A percentile compares a stretch with the other conserved stretches of the same genome.
Conservation (phyloP, 805 yeast genomes). For the Candida palmyrensis region DNA sequence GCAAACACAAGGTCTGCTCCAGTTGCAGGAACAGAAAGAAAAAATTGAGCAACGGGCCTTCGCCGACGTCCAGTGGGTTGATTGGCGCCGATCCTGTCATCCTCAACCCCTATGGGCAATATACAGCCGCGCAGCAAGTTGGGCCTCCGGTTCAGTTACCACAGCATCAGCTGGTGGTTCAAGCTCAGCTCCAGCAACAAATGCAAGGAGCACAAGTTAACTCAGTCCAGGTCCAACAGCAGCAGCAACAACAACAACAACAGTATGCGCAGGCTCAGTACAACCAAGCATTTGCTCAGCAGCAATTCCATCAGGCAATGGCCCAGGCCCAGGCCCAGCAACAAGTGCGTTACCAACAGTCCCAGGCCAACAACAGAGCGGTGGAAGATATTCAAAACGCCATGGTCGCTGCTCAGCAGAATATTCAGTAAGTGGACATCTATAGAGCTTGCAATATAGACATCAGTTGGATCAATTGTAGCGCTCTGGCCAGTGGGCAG, state of each 20-base stretch:
- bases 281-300: constrained; percentile 6
- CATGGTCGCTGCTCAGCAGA: constrained; percentile 10
- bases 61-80: background rate
- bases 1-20: constrained; percentile 52
- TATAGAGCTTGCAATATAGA: no score
- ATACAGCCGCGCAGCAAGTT: background rate
- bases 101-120: background rate
- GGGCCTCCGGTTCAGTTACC: constrained; percentile 4
- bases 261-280: constrained; percentile 4
- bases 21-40: constrained; percentile 52
- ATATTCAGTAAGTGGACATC: background rate
- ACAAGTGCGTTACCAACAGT: constrained; percentile 1
- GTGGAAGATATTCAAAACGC: constrained; percentile 10
- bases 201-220: background rate
- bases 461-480: no score
- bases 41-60: constrained; percentile 16
- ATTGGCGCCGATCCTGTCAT: background rate
- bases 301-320: constrained; percentile 5
- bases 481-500: no score
- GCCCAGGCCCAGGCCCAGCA: constrained; percentile 3
- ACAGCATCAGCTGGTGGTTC: constrained; percentile 7
- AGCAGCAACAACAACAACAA: constrained; percentile 1
- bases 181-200: constrained; percentile 6
- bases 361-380: constrained; percentile 6
- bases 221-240: constrained; percentile 1